phyloP scores from a whole-genome alignment of 2,329 filamentous ascomycete genomes.

The Apiospora arundinis region DNA sequence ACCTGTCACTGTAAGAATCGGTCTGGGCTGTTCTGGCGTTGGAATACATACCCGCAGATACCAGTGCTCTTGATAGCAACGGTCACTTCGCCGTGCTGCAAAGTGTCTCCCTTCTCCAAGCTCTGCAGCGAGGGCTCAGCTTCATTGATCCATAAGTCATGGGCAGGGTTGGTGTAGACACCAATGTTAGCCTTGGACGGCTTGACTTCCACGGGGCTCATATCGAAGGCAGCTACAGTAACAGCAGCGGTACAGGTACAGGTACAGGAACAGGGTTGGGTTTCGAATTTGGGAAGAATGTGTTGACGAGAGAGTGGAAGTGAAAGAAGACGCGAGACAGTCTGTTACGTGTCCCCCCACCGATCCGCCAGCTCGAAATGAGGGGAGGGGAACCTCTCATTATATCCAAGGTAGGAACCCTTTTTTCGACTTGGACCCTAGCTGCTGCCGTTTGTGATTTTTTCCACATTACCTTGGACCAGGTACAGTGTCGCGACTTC shows the following conservation, averaged over 20 bases:
- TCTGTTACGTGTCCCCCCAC: constrained; percentile 14
- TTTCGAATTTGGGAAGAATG: neutral
- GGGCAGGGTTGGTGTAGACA: constrained; percentile 91
- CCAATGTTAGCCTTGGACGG: constrained; percentile 86
- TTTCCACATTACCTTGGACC: constrained; percentile 19
- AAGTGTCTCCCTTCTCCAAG: constrained; percentile 68
- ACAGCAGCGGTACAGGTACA: neutral
- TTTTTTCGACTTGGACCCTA: neutral
- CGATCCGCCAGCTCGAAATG: constrained; percentile 2
- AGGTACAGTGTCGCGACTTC: constrained; percentile 18
- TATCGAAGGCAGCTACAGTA: constrained; percentile 5
- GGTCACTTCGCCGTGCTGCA: constrained; percentile 85
- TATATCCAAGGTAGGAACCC: constrained; percentile 13
- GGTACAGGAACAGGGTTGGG: neutral
- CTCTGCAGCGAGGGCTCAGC: constrained; percentile 78
- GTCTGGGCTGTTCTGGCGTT: constrained; percentile 24
- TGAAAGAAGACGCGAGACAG: constrained; percentile 4
- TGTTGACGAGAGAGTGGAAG: neutral
- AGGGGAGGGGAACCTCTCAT: constrained; percentile 17
- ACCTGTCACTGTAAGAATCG: constrained; percentile 55
- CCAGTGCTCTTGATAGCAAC: constrained; percentile 92
- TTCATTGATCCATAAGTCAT: constrained; percentile 88
- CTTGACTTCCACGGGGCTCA: constrained; percentile 33
- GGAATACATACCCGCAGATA: constrained; percentile 78
- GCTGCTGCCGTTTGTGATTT: constrained; percentile 16